phyloP scores from a whole-genome alignment of 73 alveolate species.

The Paramecium sonneborni region DNA sequence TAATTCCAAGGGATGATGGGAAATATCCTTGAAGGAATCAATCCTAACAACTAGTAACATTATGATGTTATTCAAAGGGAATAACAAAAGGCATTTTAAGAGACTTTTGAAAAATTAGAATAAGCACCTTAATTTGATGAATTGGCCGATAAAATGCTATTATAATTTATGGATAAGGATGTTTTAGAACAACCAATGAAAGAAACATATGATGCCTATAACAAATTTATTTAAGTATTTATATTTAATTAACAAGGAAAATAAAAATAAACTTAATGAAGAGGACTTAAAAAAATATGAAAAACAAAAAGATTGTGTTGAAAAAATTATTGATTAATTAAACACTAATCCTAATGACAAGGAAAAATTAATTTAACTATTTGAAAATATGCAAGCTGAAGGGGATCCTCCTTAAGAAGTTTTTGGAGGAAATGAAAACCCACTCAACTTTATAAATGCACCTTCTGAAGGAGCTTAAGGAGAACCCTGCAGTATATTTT shows the following conservation, averaged over 20 bases:
- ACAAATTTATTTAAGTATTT: background rate
- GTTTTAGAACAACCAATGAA: slow-evolving; percentile 11
- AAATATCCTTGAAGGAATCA: slow-evolving; percentile 12
- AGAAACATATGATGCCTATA: background rate
- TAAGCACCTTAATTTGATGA: slow-evolving; percentile 31
- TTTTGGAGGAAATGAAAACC: slow-evolving; percentile 35
- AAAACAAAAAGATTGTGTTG: slow-evolving; percentile 32
- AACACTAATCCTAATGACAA: background rate
- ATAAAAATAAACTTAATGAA: background rate
- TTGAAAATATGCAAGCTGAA: slow-evolving; percentile 44
- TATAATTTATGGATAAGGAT: slow-evolving; percentile 49
- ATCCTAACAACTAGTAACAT: background rate
- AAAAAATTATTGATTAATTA: background rate
- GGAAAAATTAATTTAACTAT: slow-evolving; percentile 19
- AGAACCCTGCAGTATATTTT: slow-evolving; percentile 17
- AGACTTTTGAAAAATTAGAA: slow-evolving; percentile 15
- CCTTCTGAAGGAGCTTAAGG: slow-evolving; percentile 11
- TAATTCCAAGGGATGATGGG: slow-evolving; percentile 21
- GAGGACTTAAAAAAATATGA: background rate
- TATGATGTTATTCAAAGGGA: background rate
- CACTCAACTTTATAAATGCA: background rate
- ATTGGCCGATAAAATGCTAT: slow-evolving; percentile 53
- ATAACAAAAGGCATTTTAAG: background rate
- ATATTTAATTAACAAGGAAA: background rate
- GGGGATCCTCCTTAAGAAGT: slow-evolving; percentile 58